Evolutionary conservation across 2,329 filamentous ascomycete genomes (phyloP), one percentile per base, ranked within the genome.

Genomic region (Fusarium coffeatum): DNA sequence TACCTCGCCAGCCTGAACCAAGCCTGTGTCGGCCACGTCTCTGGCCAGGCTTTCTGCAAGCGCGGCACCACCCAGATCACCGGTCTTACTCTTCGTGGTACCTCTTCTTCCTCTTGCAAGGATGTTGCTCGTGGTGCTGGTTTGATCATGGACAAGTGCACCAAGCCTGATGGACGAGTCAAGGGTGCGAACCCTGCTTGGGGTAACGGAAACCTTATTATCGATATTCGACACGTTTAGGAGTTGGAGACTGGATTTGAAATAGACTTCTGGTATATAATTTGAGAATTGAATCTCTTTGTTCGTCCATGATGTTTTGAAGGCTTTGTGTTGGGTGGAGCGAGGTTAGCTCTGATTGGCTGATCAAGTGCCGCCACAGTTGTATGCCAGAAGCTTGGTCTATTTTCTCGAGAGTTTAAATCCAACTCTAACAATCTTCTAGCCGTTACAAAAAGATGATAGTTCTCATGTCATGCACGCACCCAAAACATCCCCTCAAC

Each of bases 1-100:
- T 67, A 62, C 34, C 64, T 67, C n/a, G 64, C 64, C 50, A 62
- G 64, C 9, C 64, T 67, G 6, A 27, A 45, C 9, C 56, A 67
- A 43, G 41, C 32, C 6, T 67, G 64, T 3, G 53, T 55, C 8
- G 62, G 45, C 6, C 41, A 41, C 13, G 56, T 67, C 34, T 43
- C 62, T 0, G 64, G 45, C 7, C n/a, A 20, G 3, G 32, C 56
- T 2, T 67, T 66, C 22, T 67, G 64, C 41, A 42, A 64, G 9
- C 62, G 63, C 6, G 64, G 64, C 48, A 67, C 56, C 30, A 67
- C 64, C 1, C 46, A 57, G 16, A 67, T 67, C 37, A 62, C 56
- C 10, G 64, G 63, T 1, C 16, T 67, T 0, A 37, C 63, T 25
- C 34, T 18, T 1, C 28, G 45, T 25, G 22, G 27, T 16, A 67